Evolutionary conservation across 139 green algal genomes (phyloP), one percentile per base, ranked within the genome.

Genomic region (Nannochloris sp.): DNA sequence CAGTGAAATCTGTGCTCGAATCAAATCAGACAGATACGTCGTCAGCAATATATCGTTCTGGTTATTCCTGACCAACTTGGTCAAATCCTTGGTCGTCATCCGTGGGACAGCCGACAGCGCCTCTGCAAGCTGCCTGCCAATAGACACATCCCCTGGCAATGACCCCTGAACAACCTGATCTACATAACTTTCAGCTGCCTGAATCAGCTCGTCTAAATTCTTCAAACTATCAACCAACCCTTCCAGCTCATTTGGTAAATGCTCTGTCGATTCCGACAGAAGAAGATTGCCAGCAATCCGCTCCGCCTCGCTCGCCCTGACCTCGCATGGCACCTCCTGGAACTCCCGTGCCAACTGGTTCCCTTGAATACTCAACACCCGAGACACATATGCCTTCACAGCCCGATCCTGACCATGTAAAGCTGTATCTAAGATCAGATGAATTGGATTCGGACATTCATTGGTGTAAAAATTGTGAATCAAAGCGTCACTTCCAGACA

Each of bases 381-480:
- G 82, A 4, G 86, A 86, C 55, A 86, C 75, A 71, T 84, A 94
- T 9, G 88, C 85, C n/a, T 70, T 66, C 23, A 89, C 71, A 43
- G 40, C 64, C 68, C 91, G 78, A 51, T 72, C 69, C 17, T 75
- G 56, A 58, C 75, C 61, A 33, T 71, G 37, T 46, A 94, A 67
- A 23, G 63, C 77, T 4, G 90, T 97, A 79, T 96, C 89, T 12
- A 96, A 72, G 6, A 81, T 81, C 37, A 96, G 61, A 65, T 95
- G 88, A 33, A 97, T 76, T 79, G 83, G 73, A 67, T 80, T 80
- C 49, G 60, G 17, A 55, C 74, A 79, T 66, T 89, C 84, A 55
- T 82, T 80, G 31, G 68, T 63, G 71, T 95, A 96, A 55, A 95
- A 95, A 59, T 91, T 83, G 75, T 97, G 91, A 45, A 96, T 93